A percentile compares a stretch with the other conserved stretches of the same genome.
Evolutionary conservation across 352 stramenopile genomes (phyloP).

Genomic region (Globisporangium polare): DNA sequence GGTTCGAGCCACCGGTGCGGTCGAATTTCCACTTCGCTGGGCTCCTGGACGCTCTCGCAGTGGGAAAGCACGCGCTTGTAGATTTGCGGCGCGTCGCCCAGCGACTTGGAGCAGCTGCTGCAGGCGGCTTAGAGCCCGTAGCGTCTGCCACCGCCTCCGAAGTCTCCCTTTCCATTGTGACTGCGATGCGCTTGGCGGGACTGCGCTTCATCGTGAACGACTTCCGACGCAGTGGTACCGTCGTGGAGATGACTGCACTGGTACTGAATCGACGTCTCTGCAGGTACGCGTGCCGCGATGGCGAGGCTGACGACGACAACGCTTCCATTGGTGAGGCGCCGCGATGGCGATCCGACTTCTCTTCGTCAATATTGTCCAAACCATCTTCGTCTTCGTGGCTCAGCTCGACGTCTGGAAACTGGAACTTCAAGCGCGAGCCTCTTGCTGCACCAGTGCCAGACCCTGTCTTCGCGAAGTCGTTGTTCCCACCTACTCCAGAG

Average conservation of each 20-base stretch:
- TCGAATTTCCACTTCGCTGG: constrained; percentile 12
- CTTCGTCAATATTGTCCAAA: neutral
- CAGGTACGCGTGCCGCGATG: constrained; percentile 3
- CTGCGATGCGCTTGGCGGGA: constrained; percentile 32
- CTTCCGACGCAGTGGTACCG: constrained; percentile 47
- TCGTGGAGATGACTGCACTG: constrained; percentile 29
- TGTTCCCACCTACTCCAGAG: neutral
- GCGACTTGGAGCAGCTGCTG: constrained; percentile 10
- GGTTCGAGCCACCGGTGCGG: neutral
- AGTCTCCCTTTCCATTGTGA: neutral
- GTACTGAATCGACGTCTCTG: constrained; percentile 30
- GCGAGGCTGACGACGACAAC: constrained; percentile 1
- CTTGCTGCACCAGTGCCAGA: constrained; percentile 2
- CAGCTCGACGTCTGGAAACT: constrained; percentile 53
- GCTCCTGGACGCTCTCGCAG: constrained; percentile 6
- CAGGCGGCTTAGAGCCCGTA: neutral
- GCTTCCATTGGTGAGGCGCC: neutral
- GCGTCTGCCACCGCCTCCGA: neutral
- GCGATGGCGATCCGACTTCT: neutral
- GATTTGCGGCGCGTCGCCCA: constrained; percentile 49
- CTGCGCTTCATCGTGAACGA: constrained; percentile 69
- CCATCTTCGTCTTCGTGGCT: neutral
- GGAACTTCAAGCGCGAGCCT: constrained; percentile 47
- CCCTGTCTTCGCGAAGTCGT: neutral
- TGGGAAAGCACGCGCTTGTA: constrained; percentile 33